phyloP scores from a whole-genome alignment of 768 basidiomycete species.

The Calocybe cyanea region DNA sequence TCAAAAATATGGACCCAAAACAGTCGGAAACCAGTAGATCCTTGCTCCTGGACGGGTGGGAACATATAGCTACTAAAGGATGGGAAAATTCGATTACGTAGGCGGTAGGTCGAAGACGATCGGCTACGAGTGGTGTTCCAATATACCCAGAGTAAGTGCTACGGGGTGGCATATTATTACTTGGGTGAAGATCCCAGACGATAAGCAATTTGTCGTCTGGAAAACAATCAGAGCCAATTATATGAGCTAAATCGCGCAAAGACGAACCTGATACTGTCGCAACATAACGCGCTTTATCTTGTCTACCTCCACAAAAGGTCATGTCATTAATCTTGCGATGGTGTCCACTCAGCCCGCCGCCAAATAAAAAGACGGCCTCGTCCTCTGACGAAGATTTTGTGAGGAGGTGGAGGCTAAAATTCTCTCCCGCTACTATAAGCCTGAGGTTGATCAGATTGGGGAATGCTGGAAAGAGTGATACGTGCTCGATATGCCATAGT shows the following conservation, averaged over 20 bases:
- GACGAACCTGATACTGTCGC: constrained; percentile 73
- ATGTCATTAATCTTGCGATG: constrained; percentile 77
- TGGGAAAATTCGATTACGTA: constrained; percentile 73
- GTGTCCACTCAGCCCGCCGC: constrained; percentile 78
- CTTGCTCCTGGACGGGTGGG: constrained; percentile 71
- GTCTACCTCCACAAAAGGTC: constrained; percentile 73
- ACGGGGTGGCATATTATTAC: constrained; percentile 38
- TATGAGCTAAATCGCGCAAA: background rate
- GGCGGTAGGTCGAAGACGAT: constrained; percentile 69
- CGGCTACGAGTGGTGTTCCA: constrained; percentile 25
- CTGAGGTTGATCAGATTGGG: constrained; percentile 31
- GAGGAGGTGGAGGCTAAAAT: constrained; percentile 70
- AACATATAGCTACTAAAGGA: constrained; percentile 63
- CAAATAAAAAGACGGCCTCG: constrained; percentile 65
- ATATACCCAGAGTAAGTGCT: constrained; percentile 25
- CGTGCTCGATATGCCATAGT: constrained; percentile 72
- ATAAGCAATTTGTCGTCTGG: constrained; percentile 80
- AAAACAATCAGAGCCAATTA: constrained; percentile 7
- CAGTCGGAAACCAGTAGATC: constrained; percentile 78
- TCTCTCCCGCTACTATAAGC: constrained; percentile 61
- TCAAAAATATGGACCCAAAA: constrained; percentile 68
- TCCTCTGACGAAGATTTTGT: constrained; percentile 45
- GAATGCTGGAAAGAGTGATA: constrained; percentile 1
- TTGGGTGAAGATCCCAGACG: constrained; percentile 81
- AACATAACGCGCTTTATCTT: constrained; percentile 68